phyloP scores from a whole-genome alignment of 345 rosid species.

The Citrus maxima region DNA sequence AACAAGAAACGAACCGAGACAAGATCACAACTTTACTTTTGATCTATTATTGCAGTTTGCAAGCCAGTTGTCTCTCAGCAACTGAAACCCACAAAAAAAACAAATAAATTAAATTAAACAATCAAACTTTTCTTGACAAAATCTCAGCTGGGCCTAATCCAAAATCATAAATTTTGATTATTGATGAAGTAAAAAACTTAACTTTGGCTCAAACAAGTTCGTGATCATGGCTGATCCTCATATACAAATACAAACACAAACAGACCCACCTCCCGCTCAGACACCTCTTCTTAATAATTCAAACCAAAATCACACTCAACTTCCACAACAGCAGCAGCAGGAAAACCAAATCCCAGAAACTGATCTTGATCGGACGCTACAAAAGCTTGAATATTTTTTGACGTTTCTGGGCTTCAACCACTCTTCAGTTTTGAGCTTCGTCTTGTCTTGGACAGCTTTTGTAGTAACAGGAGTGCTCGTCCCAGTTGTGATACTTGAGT shows the following conservation, averaged over 20 bases:
- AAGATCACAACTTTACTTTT: neutral
- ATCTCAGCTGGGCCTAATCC: neutral
- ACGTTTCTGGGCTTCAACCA: constrained; percentile 69
- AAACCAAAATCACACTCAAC: constrained; percentile 21
- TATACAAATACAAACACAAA: constrained; percentile 1
- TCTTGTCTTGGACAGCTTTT: constrained; percentile 65
- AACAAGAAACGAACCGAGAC: neutral
- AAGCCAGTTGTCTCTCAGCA: neutral
- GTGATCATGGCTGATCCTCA: constrained; percentile 48
- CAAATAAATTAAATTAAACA: no score
- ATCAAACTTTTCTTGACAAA: neutral
- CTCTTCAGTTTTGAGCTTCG: constrained; percentile 39
- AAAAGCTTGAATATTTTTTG: constrained; percentile 50
- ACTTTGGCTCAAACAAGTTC: neutral
- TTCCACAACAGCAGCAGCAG: neutral
- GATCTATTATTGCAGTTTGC: neutral
- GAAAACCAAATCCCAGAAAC: constrained; percentile 13
- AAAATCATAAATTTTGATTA: neutral
- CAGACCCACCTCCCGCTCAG: constrained; percentile 23
- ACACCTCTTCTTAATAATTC: constrained; percentile 48
- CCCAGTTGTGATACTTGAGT: constrained; percentile 66
- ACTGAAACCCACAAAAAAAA: neutral
- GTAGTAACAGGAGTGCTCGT: constrained; percentile 47
- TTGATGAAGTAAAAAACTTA: neutral
- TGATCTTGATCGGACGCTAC: constrained; percentile 44